These are phyloP conservation scores for Aspergillus sergii DNA, from an alignment of 2,329 filamentous ascomycete species.

Conservation along the genomic window DNA sequence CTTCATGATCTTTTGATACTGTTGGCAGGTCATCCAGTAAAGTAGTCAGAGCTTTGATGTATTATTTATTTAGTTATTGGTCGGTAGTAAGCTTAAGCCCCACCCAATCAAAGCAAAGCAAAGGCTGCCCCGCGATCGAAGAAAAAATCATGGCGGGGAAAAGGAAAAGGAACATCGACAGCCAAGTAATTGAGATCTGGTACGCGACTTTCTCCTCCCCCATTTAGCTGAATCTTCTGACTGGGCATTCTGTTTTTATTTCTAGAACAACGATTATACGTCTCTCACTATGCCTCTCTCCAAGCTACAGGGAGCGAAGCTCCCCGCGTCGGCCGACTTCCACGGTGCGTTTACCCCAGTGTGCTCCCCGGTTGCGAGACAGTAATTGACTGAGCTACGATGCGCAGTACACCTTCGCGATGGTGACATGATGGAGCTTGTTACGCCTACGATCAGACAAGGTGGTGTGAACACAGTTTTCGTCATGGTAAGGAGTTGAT, in stretches of 20 bases:
- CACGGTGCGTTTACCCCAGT: slow-evolving; percentile 44
- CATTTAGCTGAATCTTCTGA: background rate
- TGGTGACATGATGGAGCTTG: slow-evolving; percentile 62
- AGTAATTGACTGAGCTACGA: slow-evolving; percentile 11
- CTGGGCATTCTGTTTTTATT: background rate
- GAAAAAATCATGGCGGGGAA: slow-evolving; percentile 33
- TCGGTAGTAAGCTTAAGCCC: background rate
- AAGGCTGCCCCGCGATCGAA: slow-evolving; percentile 16
- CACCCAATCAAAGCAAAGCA: slow-evolving; percentile 16
- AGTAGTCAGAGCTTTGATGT: no score
- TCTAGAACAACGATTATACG: background rate
- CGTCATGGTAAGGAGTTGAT: slow-evolving; percentile 48
- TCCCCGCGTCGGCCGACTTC: slow-evolving; percentile 68
- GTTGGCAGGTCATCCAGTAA: no score
- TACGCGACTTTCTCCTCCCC: background rate
- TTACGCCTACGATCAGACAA: slow-evolving; percentile 57
- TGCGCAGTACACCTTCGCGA: slow-evolving; percentile 66
- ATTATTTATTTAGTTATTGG: background rate
- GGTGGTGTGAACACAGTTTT: slow-evolving; percentile 68
- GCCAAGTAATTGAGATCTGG: slow-evolving; percentile 3
- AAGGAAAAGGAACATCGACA: slow-evolving; percentile 9
- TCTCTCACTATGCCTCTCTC: slow-evolving; percentile 34
- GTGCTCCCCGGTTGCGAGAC: background rate
- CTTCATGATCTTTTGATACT: no score
- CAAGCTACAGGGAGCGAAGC: slow-evolving; percentile 45